Percentiles rank a stretch among this genome's conserved stretches.
These are phyloP conservation scores for Pyracantha coccinea DNA, from an alignment of 331 rosid genomes.

Conservation along the genomic window DNA sequence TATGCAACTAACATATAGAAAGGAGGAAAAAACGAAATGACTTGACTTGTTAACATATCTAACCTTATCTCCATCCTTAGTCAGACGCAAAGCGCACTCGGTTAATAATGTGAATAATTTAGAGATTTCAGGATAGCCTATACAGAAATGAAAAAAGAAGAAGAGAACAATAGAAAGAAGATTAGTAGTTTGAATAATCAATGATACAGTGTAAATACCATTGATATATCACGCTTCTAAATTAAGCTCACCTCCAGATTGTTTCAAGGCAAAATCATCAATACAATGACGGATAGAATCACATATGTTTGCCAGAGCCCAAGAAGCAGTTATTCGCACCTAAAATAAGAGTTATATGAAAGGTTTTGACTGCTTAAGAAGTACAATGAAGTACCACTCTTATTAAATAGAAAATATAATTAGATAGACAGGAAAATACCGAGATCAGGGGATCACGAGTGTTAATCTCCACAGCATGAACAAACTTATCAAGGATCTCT, in stretches of 20 bases:
- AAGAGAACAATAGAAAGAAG: neutral
- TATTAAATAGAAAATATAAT: neutral
- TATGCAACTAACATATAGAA: neutral
- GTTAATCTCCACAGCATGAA: conserved; percentile 76
- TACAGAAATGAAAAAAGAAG: neutral
- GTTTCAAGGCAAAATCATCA: conserved; percentile 29
- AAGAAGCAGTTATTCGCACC: conserved; percentile 93
- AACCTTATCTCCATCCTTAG: conserved; percentile 96
- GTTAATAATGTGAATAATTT: conserved; percentile 41
- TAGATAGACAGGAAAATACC: conserved; percentile 32
- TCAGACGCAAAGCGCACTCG: conserved; percentile 69
- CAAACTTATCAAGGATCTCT: conserved; percentile 69
- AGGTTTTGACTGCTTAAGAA: conserved; percentile 7
- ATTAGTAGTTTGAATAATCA: neutral
- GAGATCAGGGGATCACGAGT: conserved; percentile 56
- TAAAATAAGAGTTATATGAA: conserved; percentile 23
- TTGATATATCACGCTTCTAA: conserved; percentile 3
- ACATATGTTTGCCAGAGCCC: conserved; percentile 96
- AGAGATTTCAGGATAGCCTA: conserved; percentile 42
- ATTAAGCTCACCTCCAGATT: conserved; percentile 43
- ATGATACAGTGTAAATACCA: neutral
- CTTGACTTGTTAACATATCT: neutral
- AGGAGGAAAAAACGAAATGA: neutral
- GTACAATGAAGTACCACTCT: neutral
- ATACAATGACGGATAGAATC: conserved; percentile 61